Base-by-base conservation (phyloP, 164 flowering plant species). In the Aristolochia contorta region DNA sequence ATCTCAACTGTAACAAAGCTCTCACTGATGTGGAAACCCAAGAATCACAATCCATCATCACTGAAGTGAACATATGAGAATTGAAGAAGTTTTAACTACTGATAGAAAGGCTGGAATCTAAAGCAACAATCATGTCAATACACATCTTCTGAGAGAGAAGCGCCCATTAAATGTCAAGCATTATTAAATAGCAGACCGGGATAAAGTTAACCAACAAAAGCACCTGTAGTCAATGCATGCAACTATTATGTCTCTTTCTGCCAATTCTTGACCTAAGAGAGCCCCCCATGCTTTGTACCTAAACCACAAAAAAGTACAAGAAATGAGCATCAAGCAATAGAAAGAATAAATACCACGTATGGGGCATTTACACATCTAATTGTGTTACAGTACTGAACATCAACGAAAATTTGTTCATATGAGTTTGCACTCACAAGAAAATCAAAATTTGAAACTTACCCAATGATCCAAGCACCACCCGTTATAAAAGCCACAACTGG, bases 401-500 rank as follows among this genome's bases (percentile, higher is more conserved):
- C 14, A 16, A 48, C 3, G 22, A 20, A 8, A 16, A 18, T 4
- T 37, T 37, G 43, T 37, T 37, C 1, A 10, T 37, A 10, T 10
- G 7, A 6, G 43, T 37, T 37, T 10, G 9, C 12, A 37, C 9
- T 37, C 43, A 23, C 27, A 54, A 54, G 12, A 12, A 20, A 56
- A 30, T 22, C 16, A 53, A 66, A 55, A 7, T 37, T 30, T 61
- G 65, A 57, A 47, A 56, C 86, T 76, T 63, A 93, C 99, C 99
- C 99, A 69, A 93, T 90, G 54, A 93, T 90, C 97, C 97, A 93
- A 14, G 99, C 97, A 69, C 99, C 97, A 69, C 99, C 97, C 65
- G 97, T 93, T 33, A 93, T 79, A 78, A 93, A 93, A 64, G 83
- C 90, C 65, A 93, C 94, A 60, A 93, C 99, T 67, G 97, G 97